Percentiles rank a stretch among this genome's conserved stretches.
These are phyloP conservation scores for Ophiostoma novo-ulmi DNA, from an alignment of 2,329 filamentous ascomycete species.

Conservation along the genomic window DNA sequence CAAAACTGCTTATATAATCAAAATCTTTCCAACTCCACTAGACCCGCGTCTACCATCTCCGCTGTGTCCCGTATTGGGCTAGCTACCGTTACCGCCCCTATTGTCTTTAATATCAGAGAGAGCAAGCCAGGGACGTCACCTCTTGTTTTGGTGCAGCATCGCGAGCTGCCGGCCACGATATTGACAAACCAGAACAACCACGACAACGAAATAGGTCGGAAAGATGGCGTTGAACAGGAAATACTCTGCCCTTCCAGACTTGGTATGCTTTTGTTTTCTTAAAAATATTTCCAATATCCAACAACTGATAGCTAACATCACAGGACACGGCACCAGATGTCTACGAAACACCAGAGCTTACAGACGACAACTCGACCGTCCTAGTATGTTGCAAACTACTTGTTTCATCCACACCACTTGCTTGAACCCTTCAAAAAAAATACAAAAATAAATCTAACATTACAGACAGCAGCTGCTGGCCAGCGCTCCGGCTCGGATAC, in stretches of 20 bases:
- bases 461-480: slow-evolving; percentile 50
- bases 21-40: background rate
- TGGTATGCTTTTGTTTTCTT: slow-evolving; percentile 47
- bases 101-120: background rate
- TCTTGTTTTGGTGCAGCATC: slow-evolving; percentile 9
- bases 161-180: slow-evolving; percentile 7
- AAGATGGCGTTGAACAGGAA: slow-evolving; percentile 71
- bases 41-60: background rate
- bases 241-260: slow-evolving; percentile 73
- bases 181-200: background rate
- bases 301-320: background rate
- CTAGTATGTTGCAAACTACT: slow-evolving; percentile 50
- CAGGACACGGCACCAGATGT: slow-evolving; percentile 90
- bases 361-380: slow-evolving; percentile 81
- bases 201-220: background rate
- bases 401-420: too few relatives aligned
- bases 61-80: background rate
- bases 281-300: background rate
- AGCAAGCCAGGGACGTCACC: slow-evolving; percentile 5
- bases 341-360: slow-evolving; percentile 92
- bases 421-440: background rate
- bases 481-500: slow-evolving; percentile 59
- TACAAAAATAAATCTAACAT: background rate
- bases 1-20: background rate
- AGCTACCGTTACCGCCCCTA: slow-evolving; percentile 13